These are phyloP conservation scores for Fusarium acutatum DNA, from an alignment of 2,329 filamentous ascomycete genomes.

Conservation along the genomic window DNA sequence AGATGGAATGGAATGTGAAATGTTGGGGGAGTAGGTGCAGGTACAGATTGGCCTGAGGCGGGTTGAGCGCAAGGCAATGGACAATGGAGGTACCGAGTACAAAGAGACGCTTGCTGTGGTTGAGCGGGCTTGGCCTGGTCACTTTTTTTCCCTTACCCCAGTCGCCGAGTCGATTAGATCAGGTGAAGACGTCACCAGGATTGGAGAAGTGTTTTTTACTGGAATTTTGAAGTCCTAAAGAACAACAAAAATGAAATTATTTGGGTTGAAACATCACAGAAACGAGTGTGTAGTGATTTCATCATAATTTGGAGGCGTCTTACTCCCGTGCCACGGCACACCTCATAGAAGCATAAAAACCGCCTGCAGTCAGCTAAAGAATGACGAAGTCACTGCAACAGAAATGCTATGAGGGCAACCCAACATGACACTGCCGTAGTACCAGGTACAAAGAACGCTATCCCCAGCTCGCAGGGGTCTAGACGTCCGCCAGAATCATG, in stretches of 20 bases:
- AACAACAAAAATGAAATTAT: neutral
- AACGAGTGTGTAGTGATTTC: neutral
- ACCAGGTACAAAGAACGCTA: slow-evolving; percentile 24
- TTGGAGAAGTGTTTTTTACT: neutral
- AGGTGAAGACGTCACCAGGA: slow-evolving; percentile 33
- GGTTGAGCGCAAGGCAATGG: slow-evolving; percentile 10
- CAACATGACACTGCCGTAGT: slow-evolving; percentile 24
- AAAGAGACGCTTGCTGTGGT: slow-evolving; percentile 21
- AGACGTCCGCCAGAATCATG: slow-evolving; percentile 23
- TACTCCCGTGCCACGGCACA: neutral
- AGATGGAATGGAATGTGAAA: slow-evolving; percentile 31
- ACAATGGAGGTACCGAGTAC: slow-evolving; percentile 26
- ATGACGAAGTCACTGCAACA: slow-evolving; percentile 30
- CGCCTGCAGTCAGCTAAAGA: slow-evolving; percentile 1
- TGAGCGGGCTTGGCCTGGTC: slow-evolving; percentile 9
- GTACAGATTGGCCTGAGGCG: slow-evolving; percentile 11
- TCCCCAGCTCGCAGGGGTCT: slow-evolving; percentile 29
- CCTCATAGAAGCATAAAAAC: slow-evolving; percentile 4
- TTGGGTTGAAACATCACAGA: neutral
- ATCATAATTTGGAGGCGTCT: slow-evolving; percentile 3
- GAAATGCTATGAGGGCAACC: slow-evolving; percentile 16
- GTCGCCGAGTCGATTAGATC: slow-evolving; percentile 9
- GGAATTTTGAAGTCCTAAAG: neutral
- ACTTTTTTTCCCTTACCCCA: slow-evolving; percentile 14
- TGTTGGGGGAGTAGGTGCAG: slow-evolving; percentile 24